A percentile compares a stretch with the other conserved stretches of the same genome.
These are phyloP conservation scores for Salix udensis DNA, from an alignment of 345 rosid genomes.

Conservation along the genomic window DNA sequence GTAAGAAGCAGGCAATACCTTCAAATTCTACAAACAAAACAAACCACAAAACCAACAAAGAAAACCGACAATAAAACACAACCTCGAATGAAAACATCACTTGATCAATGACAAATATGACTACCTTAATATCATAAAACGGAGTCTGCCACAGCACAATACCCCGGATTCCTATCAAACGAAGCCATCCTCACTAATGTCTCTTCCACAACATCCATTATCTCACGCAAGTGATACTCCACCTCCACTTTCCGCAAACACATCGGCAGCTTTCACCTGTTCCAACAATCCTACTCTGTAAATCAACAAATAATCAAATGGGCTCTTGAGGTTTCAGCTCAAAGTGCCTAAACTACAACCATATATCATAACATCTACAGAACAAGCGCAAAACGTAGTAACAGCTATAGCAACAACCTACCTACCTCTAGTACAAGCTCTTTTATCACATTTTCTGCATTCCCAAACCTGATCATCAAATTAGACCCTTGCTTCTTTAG, in stretches of 20 bases:
- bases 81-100: not conserved
- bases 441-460: conserved; percentile 52
- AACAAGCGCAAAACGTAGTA: not conserved
- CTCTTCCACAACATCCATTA: conserved; percentile 38
- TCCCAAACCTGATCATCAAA: conserved; percentile 76
- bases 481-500: conserved; percentile 62
- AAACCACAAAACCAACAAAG: conserved; percentile 1
- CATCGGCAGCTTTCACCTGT: conserved; percentile 58
- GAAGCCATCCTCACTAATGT: conserved; percentile 25
- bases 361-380: not conserved
- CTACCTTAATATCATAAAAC: conserved; percentile 64
- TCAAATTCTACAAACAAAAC: conserved; percentile 37
- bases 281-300: conserved; percentile 18
- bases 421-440: conserved; percentile 62
- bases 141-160: conserved; percentile 62
- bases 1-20: conserved; percentile 56
- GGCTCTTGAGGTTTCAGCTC: conserved; percentile 4
- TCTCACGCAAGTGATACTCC: conserved; percentile 50
- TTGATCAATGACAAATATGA: not conserved
- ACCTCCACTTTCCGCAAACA: conserved; percentile 77
- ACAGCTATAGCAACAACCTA: not conserved
- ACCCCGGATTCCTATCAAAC: conserved; percentile 24
- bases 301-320: conserved; percentile 4
- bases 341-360: conserved; percentile 12
- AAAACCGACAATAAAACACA: not conserved